Conservation (phyloP, 306 rosid genomes). For the Vachellia pachyceras region DNA sequence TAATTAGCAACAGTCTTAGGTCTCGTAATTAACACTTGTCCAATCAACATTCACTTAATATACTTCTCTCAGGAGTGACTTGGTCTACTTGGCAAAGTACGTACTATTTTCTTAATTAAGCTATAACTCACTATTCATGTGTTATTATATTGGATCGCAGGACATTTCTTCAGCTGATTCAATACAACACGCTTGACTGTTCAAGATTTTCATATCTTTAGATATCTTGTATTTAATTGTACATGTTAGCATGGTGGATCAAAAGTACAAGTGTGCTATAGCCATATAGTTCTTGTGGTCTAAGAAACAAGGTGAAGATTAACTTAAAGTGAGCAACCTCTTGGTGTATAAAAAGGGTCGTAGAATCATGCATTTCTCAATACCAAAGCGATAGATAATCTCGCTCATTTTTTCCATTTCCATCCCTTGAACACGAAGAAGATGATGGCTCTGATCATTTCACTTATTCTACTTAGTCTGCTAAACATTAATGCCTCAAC, state of each 20-base stretch:
- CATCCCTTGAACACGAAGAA: constrained; percentile 24
- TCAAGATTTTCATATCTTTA: not conserved
- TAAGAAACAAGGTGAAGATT: not conserved
- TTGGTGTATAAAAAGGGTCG: constrained; percentile 39
- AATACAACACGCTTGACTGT: not conserved
- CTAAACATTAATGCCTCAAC: constrained; percentile 37
- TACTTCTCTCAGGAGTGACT: not conserved
- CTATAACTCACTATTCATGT: not conserved
- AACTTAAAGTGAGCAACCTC: not conserved
- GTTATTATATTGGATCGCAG: not conserved
- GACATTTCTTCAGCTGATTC: not conserved
- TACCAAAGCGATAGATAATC: not conserved
- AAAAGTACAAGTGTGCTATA: not conserved
- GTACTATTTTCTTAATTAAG: not conserved
- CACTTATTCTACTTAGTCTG: constrained; percentile 39
- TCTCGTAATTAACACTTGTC: not conserved
- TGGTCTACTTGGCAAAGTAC: not conserved
- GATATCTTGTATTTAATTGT: not conserved
- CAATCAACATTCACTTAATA: not conserved
- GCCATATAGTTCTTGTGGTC: not conserved
- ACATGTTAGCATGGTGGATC: not conserved
- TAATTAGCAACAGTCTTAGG: not conserved
- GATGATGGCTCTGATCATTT: constrained; percentile 35
- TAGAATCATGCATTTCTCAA: constrained; percentile 21
- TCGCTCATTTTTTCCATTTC: not conserved